Base-by-base conservation (phyloP, 2,329 filamentous ascomycete species). In the Ceratocystis smalleyi region DNA sequence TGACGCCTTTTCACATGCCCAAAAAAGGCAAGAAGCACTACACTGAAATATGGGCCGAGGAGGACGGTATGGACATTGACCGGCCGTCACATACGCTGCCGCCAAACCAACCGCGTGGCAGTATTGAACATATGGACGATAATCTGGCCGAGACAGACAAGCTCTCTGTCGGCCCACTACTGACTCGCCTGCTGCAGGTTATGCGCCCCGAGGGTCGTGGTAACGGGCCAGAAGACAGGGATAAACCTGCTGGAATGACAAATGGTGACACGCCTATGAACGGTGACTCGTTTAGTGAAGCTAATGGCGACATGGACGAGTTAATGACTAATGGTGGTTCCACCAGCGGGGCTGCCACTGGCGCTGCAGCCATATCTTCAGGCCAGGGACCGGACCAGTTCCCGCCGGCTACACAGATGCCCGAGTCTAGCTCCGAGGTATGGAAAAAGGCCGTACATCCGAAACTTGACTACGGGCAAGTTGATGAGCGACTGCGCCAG, bases 401-500 rank as follows among this genome's bases (percentile, higher is more conserved):
- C 2, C 84, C 86, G 3, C 85, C 91, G 0, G 90, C 91, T 15
- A 85, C 91, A 0, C 85, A 82, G 68, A 90, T 96, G 78, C 79
- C 87, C 0, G 90, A 95, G 68, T 88, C 88, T 2, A 82, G 83
- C 4, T 82, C 85, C 3, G 87, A 88, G 68, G 79, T 83, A 5
- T 94, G 89, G 85, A 92, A 90, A 74, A 88, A 89, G 65, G 83
- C 87, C 0, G 84, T 82, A 0, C 84, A 88, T 63, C 80, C 81
- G 1, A 91, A 89, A 69, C 79, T 95, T 5, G 91, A 96, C 71
- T 95, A 95, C 72, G 80, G 82, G 2, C 86, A 91, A 71, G 83
- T 96, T 22, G 94, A 99, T 70, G 89, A 96, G 71, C 89, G 94
- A 59, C 83, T 96, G 62, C 89, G 95, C 75, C 87, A 91, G 70